phyloP scores from a whole-genome alignment of 352 stramenopile genomes.

The Globisporangium abappressorium region DNA sequence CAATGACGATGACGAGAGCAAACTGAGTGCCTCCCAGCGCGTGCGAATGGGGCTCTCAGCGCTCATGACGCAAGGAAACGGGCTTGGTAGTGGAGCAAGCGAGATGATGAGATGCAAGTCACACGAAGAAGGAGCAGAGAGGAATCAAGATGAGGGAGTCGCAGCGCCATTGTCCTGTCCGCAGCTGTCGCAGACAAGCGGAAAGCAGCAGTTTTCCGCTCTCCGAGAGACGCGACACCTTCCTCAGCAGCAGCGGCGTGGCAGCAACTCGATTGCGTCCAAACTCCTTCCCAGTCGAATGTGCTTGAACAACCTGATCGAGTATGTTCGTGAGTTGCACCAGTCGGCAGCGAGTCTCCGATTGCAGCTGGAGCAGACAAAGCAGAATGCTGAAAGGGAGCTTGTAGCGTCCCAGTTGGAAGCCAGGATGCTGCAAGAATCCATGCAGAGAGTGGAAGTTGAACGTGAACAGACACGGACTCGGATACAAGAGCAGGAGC shows the following conservation, averaged over 20 bases:
- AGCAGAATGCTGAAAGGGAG: slow-evolving; percentile 54
- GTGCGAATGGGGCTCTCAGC: slow-evolving; percentile 51
- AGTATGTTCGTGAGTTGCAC: slow-evolving; percentile 73
- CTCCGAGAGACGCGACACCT: slow-evolving; percentile 5
- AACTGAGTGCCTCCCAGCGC: slow-evolving; percentile 55
- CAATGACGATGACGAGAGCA: slow-evolving; percentile 23
- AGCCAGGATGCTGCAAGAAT: slow-evolving; percentile 42
- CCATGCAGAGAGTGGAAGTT: slow-evolving; percentile 35
- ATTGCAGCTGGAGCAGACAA: slow-evolving; percentile 51
- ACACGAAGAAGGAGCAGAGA: slow-evolving; percentile 23
- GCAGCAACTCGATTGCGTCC: slow-evolving; percentile 37
- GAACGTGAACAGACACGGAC: slow-evolving; percentile 29
- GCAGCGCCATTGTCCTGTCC: slow-evolving; percentile 36
- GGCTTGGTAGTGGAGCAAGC: slow-evolving; percentile 20
- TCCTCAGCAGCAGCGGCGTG: slow-evolving; percentile 25
- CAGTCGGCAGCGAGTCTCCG: slow-evolving; percentile 60
- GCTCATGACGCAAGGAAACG: slow-evolving; percentile 29
- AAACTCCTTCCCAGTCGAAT: slow-evolving; percentile 57
- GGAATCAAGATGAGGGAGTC: neutral
- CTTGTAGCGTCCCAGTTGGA: slow-evolving; percentile 38
- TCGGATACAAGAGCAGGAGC: slow-evolving; percentile 43
- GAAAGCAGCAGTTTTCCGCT: slow-evolving; percentile 26
- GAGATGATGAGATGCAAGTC: slow-evolving; percentile 13
- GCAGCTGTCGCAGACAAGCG: slow-evolving; percentile 27
- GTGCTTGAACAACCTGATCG: slow-evolving; percentile 67